phyloP scores from a whole-genome alignment of 345 rosid species.

The Sisymbrium altissimum region DNA sequence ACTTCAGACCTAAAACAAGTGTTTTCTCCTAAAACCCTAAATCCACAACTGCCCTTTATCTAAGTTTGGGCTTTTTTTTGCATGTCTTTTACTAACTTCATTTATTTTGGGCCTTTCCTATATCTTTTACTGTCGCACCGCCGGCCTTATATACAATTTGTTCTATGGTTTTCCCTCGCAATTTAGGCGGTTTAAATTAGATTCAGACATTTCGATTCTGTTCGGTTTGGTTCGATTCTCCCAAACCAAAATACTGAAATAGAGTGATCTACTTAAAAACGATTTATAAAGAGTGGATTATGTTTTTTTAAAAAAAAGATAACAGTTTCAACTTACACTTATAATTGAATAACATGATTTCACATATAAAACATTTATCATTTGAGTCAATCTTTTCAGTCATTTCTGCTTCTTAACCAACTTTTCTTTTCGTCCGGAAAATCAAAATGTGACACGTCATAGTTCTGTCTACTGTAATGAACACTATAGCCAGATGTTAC shows the following conservation, averaged over 20 bases:
- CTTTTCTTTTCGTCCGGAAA: too few species aligned
- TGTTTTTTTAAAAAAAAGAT: too few species aligned
- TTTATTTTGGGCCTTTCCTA: slow-evolving; percentile 16
- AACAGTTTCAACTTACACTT: background rate
- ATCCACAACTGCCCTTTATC: too few species aligned
- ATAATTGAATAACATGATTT: background rate
- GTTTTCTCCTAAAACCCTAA: slow-evolving; percentile 29
- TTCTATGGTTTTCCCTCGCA: background rate
- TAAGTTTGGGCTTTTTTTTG: slow-evolving; percentile 12
- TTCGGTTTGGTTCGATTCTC: background rate
- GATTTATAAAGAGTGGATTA: background rate
- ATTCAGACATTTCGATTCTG: background rate
- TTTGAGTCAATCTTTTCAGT: background rate
- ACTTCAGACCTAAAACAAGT: background rate
- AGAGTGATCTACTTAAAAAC: background rate
- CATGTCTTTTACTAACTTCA: background rate
- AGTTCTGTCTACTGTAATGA: too few species aligned
- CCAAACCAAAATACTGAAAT: background rate
- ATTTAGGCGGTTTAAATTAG: background rate
- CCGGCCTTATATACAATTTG: too few species aligned
- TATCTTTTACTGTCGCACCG: background rate
- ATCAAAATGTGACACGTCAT: too few species aligned
- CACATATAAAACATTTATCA: background rate
- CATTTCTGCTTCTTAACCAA: background rate
- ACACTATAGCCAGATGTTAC: too few species aligned